phyloP scores from a whole-genome alignment of 345 rosid genomes.

The rapeseed (Brassica napus) region Da-Ae NC_063438.1:4875501-4876000 shows the following conservation, averaged over 20 bases:
- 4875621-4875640: constrained; percentile 44
- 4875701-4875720: constrained; percentile 38
- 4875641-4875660: constrained; percentile 40
- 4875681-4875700: constrained; percentile 47
- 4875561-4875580: constrained; percentile 51
- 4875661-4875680: constrained; percentile 32
- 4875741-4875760: constrained; percentile 23
- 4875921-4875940: constrained; percentile 34
- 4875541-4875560: constrained; percentile 74
- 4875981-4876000: constrained; percentile 35
- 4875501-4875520: constrained; percentile 56
- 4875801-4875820: constrained; percentile 31
- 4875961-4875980: constrained; percentile 35
- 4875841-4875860: constrained; percentile 32
- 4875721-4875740: constrained; percentile 32
- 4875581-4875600: constrained; percentile 52
- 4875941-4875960: constrained; percentile 28
- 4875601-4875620: constrained; percentile 45
- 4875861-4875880: constrained; percentile 41
- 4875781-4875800: constrained; percentile 28
- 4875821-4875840: constrained; percentile 41
- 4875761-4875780: constrained; percentile 38
- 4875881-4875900: constrained; percentile 32
- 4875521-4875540: constrained; percentile 60
- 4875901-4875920: constrained; percentile 37